Percentiles rank a stretch among this genome's conserved stretches.
These are phyloP conservation scores for Talaromyces pinophilus DNA, from an alignment of 2,329 filamentous ascomycete genomes.

Conservation along the genomic window DNA sequence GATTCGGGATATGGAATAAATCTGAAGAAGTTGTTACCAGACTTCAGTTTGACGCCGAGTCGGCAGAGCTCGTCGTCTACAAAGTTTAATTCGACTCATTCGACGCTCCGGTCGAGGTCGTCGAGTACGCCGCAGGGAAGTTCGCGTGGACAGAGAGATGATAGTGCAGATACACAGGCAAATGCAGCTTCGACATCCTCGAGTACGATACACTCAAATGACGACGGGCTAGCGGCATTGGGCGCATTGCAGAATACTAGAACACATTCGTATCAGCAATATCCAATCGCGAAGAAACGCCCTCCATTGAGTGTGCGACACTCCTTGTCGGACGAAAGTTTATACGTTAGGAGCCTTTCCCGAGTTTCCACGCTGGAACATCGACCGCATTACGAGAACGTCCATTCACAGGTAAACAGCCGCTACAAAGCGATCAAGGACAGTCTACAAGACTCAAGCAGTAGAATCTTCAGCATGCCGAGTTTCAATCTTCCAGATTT, in stretches of 20 bases:
- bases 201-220: constrained; percentile 24
- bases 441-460: constrained; percentile 79
- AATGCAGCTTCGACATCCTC: not conserved
- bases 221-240: constrained; percentile 39
- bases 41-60: constrained; percentile 36
- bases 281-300: constrained; percentile 30
- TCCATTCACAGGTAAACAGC: constrained; percentile 83
- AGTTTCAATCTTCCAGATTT: constrained; percentile 46
- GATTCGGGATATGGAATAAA: constrained; percentile 32
- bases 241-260: constrained; percentile 33
- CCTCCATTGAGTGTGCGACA: constrained; percentile 52
- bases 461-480: constrained; percentile 58
- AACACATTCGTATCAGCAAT: constrained; percentile 36
- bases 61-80: constrained; percentile 34
- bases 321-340: constrained; percentile 74
- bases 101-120: constrained; percentile 5
- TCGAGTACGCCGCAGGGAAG: constrained; percentile 20
- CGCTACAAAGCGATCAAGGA: constrained; percentile 88
- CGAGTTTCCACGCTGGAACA: constrained; percentile 81
- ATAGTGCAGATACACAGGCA: constrained; percentile 9
- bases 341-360: constrained; percentile 71
- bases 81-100: constrained; percentile 27
- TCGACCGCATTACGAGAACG: constrained; percentile 75
- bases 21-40: constrained; percentile 41
- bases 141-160: constrained; percentile 14